Base-by-base conservation (phyloP, 2,329 filamentous ascomycete genomes). In the Remersonia thermophila region DNA sequence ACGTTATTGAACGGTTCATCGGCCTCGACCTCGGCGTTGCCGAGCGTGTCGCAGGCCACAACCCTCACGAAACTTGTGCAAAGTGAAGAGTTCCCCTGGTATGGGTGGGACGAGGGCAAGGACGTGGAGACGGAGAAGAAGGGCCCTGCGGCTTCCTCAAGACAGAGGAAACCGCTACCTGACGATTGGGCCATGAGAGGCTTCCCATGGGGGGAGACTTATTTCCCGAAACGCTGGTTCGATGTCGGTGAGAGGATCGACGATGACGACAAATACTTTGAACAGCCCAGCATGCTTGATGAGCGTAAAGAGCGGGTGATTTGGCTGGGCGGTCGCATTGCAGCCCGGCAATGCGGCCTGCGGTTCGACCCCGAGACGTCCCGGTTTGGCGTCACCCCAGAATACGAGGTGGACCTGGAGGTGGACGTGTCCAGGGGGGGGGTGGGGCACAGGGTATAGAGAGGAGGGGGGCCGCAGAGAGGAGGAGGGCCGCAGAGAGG, bases 181-280 rank as follows among this genome's bases (percentile, higher is more conserved):
- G 81, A 85, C 33, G 81, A 86, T 41, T 83, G 73, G 44, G 65
- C 71, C 0, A 66, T 83, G 37, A 65, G 77, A 1, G 80, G 80
- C 0, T 58, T 82, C 2, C 52, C 75, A 2, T 83, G 74, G 61
- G 61, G 67, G 0, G 63, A 73, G 2, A 60, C 62, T 9, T 78
- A 78, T 38, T 77, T 71, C 36, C 75, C 77, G 0, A 38, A 55
- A 0, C 57, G 63, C 1, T 82, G 72, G 71, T 83, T 83, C 48
- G 46, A 52, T 0, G 37, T 51, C 0, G 38, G 46, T n/a, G 65
- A 67, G 1, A 67, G 68, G 39, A 63, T 76, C 4, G 77, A 82
- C 17, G 77, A 82, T n/a, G 74, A 80, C 9, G 77, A 82, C 41
- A 69, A 76, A 29, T 68, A 67, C 12, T 69, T 82, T 31, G 78